These are phyloP conservation scores for Zalaria sp. DNA, from an alignment of 2,329 filamentous ascomycete species.

Conservation along the genomic window DNA sequence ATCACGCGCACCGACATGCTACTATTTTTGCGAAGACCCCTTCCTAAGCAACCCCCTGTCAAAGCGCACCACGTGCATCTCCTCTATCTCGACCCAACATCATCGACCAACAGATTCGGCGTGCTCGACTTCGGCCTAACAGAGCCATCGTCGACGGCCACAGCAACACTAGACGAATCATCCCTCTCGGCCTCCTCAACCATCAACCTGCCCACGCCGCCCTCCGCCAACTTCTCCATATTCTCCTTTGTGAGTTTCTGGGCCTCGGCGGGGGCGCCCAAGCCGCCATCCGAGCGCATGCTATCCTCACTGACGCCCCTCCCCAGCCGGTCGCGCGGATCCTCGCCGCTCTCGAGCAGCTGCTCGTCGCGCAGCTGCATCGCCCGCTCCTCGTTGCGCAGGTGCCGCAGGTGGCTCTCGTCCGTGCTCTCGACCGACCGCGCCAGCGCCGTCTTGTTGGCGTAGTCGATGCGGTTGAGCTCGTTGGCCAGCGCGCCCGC, in stretches of 20 bases:
- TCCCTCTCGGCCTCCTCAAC: not conserved
- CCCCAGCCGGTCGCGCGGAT: slow-evolving; percentile 16
- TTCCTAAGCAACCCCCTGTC: no score
- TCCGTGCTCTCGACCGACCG: slow-evolving; percentile 28
- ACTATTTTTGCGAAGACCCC: no score
- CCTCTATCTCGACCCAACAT: no score
- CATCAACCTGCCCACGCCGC: no score
- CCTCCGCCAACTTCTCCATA: slow-evolving; percentile 13
- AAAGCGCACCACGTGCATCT: no score
- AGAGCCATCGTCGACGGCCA: slow-evolving; percentile 1
- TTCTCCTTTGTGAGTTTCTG: slow-evolving; percentile 15
- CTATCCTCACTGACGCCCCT: slow-evolving; percentile 9
- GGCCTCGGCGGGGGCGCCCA: slow-evolving; percentile 1
- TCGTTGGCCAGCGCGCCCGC: slow-evolving; percentile 8
- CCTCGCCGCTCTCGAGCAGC: slow-evolving; percentile 33
- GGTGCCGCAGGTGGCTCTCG: slow-evolving; percentile 31
- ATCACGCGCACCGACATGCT: no score
- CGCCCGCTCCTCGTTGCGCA: slow-evolving; percentile 40
- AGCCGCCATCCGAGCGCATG: slow-evolving; percentile 5
- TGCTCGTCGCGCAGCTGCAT: slow-evolving; percentile 40
- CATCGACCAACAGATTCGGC: no score
- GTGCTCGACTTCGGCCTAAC: no score
- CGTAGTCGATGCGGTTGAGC: slow-evolving; percentile 19
- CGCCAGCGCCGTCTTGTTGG: slow-evolving; percentile 23
- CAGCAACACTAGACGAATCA: slow-evolving; percentile 4